Evolutionary conservation across 2,329 filamentous ascomycete genomes (phyloP).

Genomic region (Paracoccidioides lutzii): DNA sequence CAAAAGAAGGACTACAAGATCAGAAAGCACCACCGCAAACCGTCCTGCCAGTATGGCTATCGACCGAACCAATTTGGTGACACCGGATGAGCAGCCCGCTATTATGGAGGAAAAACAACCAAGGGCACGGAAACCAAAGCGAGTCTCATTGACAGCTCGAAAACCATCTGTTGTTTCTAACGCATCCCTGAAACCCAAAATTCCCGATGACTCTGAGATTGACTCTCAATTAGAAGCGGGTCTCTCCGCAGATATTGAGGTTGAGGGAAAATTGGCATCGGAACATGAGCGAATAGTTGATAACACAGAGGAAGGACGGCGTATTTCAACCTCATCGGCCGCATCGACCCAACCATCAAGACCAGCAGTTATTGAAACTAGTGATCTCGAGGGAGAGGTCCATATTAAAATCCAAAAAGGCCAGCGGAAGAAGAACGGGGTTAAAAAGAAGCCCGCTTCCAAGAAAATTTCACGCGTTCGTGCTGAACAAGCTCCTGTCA

Average conservation of each 20-base stretch:
- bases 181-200: constrained; percentile 30
- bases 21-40: constrained; percentile 17
- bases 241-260: constrained; percentile 37
- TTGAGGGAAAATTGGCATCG: constrained; percentile 32
- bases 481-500: background rate
- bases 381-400: constrained; percentile 7
- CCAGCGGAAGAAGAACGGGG: constrained; percentile 10
- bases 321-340: background rate
- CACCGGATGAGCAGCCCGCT: background rate
- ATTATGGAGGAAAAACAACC: constrained; percentile 22
- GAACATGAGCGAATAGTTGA: constrained; percentile 33
- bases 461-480: constrained; percentile 7
- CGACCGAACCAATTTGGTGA: constrained; percentile 1
- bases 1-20: constrained; percentile 47
- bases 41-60: background rate
- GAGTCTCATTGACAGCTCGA: constrained; percentile 30
- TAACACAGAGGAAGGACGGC: background rate
- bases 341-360: constrained; percentile 1
- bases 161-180: constrained; percentile 39
- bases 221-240: constrained; percentile 54
- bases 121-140: constrained; percentile 31
- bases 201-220: constrained; percentile 51
- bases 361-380: background rate
- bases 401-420: constrained; percentile 12
- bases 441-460: constrained; percentile 8